These are phyloP conservation scores for Boletellus ananiceps DNA, from an alignment of 768 basidiomycete species.

Conservation along the genomic window DNA sequence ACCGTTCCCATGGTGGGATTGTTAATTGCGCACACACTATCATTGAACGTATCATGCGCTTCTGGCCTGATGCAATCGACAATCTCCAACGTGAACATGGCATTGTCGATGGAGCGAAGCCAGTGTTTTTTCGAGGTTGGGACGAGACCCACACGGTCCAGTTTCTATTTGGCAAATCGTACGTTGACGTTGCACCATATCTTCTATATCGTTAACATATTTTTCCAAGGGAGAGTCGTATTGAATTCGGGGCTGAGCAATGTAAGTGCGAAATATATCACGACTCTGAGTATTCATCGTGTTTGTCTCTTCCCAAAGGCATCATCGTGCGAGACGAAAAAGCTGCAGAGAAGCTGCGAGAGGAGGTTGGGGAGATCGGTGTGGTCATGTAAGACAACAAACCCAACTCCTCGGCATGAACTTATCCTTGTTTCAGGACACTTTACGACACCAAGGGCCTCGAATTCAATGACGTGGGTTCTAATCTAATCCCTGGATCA, in stretches of 20 bases:
- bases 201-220: slow-evolving; percentile 7
- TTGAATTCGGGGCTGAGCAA: slow-evolving; percentile 63
- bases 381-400: slow-evolving; percentile 46
- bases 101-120: slow-evolving; percentile 48
- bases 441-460: slow-evolving; percentile 33
- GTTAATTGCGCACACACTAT: slow-evolving; percentile 58
- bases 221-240: slow-evolving; percentile 36
- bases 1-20: neutral
- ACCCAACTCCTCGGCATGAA: neutral
- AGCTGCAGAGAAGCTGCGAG: slow-evolving; percentile 43
- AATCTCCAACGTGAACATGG: slow-evolving; percentile 51
- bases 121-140: slow-evolving; percentile 53
- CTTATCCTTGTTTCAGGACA: slow-evolving; percentile 17
- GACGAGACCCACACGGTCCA: slow-evolving; percentile 35
- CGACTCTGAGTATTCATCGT: neutral
- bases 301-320: slow-evolving; percentile 34
- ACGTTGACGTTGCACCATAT: slow-evolving; percentile 1
- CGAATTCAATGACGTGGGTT: slow-evolving; percentile 20
- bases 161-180: slow-evolving; percentile 52
- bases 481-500: neutral
- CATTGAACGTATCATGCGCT: slow-evolving; percentile 52
- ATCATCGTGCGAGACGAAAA: slow-evolving; percentile 63
- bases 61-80: slow-evolving; percentile 67
- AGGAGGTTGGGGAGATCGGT: slow-evolving; percentile 55
- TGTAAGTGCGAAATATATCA: slow-evolving; percentile 36